phyloP scores from a whole-genome alignment of 1,139 yeast species.

The Saccharomycopsis phalli region DNA sequence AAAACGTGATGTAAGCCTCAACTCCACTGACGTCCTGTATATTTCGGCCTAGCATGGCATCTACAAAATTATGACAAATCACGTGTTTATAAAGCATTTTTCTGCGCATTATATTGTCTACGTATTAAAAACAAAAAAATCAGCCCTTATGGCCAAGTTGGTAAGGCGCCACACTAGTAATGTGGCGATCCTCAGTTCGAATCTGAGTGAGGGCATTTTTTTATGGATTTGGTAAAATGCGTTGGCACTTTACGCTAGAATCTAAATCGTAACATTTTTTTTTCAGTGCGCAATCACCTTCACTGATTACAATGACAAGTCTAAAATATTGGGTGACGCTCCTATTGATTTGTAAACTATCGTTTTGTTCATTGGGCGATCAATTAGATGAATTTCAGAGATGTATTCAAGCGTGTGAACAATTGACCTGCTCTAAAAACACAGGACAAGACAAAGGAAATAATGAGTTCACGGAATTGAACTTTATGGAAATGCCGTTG shows the following conservation, averaged over 20 bases:
- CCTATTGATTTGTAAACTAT: background rate
- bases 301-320: background rate
- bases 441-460: slow-evolving; percentile 21
- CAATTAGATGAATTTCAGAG: slow-evolving; percentile 57
- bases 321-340: background rate
- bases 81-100: no score
- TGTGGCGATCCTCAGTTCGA: slow-evolving; percentile 21
- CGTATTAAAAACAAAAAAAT: background rate
- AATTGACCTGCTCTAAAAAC: slow-evolving; percentile 26
- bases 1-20: no score
- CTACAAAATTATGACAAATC: no score
- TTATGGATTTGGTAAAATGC: slow-evolving; percentile 16
- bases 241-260: background rate
- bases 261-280: background rate
- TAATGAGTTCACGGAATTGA: slow-evolving; percentile 24
- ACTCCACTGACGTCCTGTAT: no score
- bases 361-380: slow-evolving; percentile 61
- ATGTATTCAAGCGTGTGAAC: slow-evolving; percentile 56
- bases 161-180: slow-evolving; percentile 21
- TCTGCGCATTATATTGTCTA: no score
- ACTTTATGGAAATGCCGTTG: slow-evolving; percentile 33
- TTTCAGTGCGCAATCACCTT: background rate
- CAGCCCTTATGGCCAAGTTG: slow-evolving; percentile 29
- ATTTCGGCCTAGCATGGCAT: no score
- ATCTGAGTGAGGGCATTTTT: slow-evolving; percentile 21